Evolutionary conservation across 805 yeast genomes (phyloP), one percentile per base, ranked within the genome.

Genomic region (Schizosaccharomyces osmophilus): DNA sequence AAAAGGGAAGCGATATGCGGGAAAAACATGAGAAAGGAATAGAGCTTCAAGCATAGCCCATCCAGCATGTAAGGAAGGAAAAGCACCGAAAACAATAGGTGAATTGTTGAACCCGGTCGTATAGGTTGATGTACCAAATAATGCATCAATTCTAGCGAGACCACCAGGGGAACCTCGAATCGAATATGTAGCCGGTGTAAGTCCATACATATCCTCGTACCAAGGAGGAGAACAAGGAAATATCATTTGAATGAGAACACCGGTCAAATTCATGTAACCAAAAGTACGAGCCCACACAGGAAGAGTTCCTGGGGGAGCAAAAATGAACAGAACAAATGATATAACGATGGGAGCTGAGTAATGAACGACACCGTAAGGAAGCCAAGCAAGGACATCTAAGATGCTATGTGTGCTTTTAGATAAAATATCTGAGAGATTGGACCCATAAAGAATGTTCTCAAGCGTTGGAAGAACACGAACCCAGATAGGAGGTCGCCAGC

Each of bases 141-240:
- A 69, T 63, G 74, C 70, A 71, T 90, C 98, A 64, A 90, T 87
- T 67, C 97, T 79, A 15, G 82, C 93, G 64, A 90, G 78, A 0
- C 98, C 98, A 66, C 98, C 98, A 1, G 98, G 95, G 0, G 95
- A 84, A 13, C 98, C 98, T 58, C 77, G 75, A 95, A 90, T 88
- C 59, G 83, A 75, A 72, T 90, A 90, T 72, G 87, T 81, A 2
- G 98, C 97, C 36, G 95, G 90, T 61, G 80, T 82, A 64, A 89
- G 77, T 1, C 95, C 96, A 69, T 90, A 83, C 60, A 82, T 71
- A 63, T 81, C 80, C 61, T 66, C 68, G 71, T 93, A 90, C 98
- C 98, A 90, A n/a, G 98, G 98, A n/a, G 98, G 95, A 62, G 97
- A 95, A 59, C 94, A 85, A 5, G 98, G 95, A 70, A 87, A 88